phyloP scores from a whole-genome alignment of 1,284 basidiomycete genomes.

The Papiliotrema laurentii region DNA sequence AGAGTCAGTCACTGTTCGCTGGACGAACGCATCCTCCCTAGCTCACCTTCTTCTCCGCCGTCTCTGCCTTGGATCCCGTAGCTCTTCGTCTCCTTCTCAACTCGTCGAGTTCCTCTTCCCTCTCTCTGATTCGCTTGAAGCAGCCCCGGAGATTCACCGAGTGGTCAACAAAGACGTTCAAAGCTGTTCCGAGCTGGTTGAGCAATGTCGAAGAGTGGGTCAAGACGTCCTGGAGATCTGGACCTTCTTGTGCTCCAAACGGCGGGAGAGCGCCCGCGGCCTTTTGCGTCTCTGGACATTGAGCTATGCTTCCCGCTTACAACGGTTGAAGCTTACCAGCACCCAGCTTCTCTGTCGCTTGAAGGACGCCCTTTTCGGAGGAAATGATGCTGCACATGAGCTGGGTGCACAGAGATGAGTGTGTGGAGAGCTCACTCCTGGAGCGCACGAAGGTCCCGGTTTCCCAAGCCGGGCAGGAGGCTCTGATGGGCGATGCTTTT shows the following conservation, averaged over 20 bases:
- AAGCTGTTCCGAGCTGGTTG: conserved; percentile 63
- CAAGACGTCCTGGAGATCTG: conserved; percentile 74
- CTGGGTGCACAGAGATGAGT: not conserved
- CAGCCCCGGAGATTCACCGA: conserved; percentile 65
- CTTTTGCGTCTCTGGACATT: conserved; percentile 62
- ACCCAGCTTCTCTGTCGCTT: conserved; percentile 55
- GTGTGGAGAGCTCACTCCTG: conserved; percentile 51
- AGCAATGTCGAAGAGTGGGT: conserved; percentile 67
- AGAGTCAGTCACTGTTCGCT: no score
- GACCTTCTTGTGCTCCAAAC: conserved; percentile 82
- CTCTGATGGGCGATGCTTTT: conserved; percentile 43
- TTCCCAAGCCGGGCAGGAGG: conserved; percentile 65
- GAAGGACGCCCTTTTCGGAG: conserved; percentile 76
- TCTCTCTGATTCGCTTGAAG: conserved; percentile 60
- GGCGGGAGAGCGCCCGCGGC: conserved; percentile 68
- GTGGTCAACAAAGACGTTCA: conserved; percentile 68
- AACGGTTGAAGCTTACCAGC: conserved; percentile 10
- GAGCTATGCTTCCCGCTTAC: not conserved
- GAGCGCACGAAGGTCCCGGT: conserved; percentile 72
- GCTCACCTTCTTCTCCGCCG: conserved; percentile 85
- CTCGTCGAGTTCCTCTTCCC: conserved; percentile 78
- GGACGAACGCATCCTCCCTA: conserved; percentile 85
- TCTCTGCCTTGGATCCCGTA: conserved; percentile 68
- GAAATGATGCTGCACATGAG: conserved; percentile 66
- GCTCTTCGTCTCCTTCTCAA: conserved; percentile 65